Base-by-base conservation (phyloP, 139 green algal genomes). In the Chlorella ohadii region DNA sequence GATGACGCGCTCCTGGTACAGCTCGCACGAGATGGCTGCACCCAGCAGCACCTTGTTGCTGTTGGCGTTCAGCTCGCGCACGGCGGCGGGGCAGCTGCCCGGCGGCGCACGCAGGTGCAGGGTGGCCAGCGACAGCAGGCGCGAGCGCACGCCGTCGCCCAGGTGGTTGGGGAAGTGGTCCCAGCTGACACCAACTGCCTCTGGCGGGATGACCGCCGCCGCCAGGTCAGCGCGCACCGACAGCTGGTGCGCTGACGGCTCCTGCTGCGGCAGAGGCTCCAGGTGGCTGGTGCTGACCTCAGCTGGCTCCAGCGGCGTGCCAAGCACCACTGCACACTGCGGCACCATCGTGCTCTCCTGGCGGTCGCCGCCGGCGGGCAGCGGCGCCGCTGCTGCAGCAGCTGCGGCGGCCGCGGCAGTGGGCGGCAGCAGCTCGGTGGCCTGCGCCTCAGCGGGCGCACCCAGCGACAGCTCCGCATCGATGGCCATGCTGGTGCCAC, bases 1-100 rank as follows among this genome's bases (percentile, higher is more conserved):
- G 51, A 88, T 39, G 12, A 88, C 65, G 27, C 77, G 44, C 74
- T 88, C 84, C 56, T 88, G 84, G 66, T 88, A 88, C 27, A 88
- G 67, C 84, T 88, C 84, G 34, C 84, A 88, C 67, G 51, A 66
- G 28, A n/a, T 57, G 39, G 84, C 65, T 23, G 77, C 84, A 19
- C 84, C 84, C 47, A 88, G 78, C 71, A 88, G 65, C 38, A 85
- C 66, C 16, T 34, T 51, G 51, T 88, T 85, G 66, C 56, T 72
- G 75, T 88, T 88, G 78, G 76, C 78, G 0, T 74, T 64, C 56
- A 88, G 66, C 41, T 82, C 65, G 15, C 51, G 44, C 55, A 88
- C 65, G 6, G 78, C 78, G 15, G 66, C 36, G 4, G 84, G 84
- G 56, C 20, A 76, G 28, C 16, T 16, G 59, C 36, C 34, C 56